phyloP scores from a whole-genome alignment of 306 rosid species.

The Heteromeles arbutifolia region DNA sequence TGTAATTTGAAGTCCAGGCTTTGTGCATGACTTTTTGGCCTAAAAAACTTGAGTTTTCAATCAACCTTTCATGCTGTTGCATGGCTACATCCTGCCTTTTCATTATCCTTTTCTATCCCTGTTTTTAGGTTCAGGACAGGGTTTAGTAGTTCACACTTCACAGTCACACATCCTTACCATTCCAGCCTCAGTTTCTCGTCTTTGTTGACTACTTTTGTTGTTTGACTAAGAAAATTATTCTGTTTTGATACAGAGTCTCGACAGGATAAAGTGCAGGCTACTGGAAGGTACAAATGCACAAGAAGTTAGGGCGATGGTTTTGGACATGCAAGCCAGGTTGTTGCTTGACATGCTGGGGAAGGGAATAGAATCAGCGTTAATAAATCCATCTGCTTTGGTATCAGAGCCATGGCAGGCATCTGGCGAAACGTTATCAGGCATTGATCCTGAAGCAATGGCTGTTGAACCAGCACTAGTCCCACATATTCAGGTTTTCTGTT shows the following conservation, averaged over 20 bases:
- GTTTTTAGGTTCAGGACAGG: not conserved
- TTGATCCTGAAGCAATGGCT: slow-evolving; percentile 91
- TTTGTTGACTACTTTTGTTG: not conserved
- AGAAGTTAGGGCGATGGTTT: slow-evolving; percentile 99
- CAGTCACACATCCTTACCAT: not conserved
- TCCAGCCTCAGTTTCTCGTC: not conserved
- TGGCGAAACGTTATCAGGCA: slow-evolving; percentile 62
- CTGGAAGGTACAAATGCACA: slow-evolving; percentile 95
- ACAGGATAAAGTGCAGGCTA: slow-evolving; percentile 93
- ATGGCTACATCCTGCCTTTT: not conserved
- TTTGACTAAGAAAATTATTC: slow-evolving; percentile 5
- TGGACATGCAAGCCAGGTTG: slow-evolving; percentile 99
- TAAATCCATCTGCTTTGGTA: slow-evolving; percentile 80
- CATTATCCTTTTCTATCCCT: not conserved
- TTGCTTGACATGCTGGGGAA: slow-evolving; percentile 97
- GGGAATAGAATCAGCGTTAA: slow-evolving; percentile 93
- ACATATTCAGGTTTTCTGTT: slow-evolving; percentile 63
- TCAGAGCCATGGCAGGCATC: slow-evolving; percentile 87
- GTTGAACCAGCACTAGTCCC: slow-evolving; percentile 76
- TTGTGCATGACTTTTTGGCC: not conserved
- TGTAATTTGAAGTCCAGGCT: not conserved
- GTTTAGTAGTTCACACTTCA: not conserved
- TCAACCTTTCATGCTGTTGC: not conserved
- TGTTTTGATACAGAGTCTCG: slow-evolving; percentile 76
- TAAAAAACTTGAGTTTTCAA: not conserved